Conservation (phyloP, 352 stramenopile species). For the Pythium grandisporangium region DNA sequence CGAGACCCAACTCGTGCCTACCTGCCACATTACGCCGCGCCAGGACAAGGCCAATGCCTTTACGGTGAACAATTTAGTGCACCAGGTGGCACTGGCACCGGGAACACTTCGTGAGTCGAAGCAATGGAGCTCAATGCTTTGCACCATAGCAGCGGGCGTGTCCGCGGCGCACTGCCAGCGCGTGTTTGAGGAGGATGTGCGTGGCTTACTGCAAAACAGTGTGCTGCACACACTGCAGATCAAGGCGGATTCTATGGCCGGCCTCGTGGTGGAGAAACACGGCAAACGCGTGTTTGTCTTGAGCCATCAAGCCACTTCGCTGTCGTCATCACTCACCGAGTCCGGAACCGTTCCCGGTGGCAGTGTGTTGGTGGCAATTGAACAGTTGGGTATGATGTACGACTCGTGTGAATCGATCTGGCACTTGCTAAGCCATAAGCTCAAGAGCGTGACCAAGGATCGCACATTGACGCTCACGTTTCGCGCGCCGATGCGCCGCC, state of each 20-base stretch:
- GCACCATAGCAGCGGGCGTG: conserved; percentile 13
- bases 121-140: conserved; percentile 37
- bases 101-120: conserved; percentile 24
- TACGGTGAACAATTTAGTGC: conserved; percentile 31
- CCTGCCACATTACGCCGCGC: conserved; percentile 22
- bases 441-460: conserved; percentile 32
- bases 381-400: conserved; percentile 49
- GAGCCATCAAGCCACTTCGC: conserved; percentile 21
- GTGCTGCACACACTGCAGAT: conserved; percentile 40
- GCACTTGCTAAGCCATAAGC: conserved; percentile 48
- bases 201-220: conserved; percentile 29
- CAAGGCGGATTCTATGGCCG: conserved; percentile 8
- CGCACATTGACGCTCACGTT: conserved; percentile 45
- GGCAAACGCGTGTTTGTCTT: conserved; percentile 57
- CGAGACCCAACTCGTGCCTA: conserved; percentile 42
- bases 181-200: conserved; percentile 46
- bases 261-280: conserved; percentile 43
- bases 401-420: conserved; percentile 67
- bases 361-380: conserved; percentile 44
- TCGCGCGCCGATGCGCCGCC: conserved; percentile 30
- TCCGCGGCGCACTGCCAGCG: conserved; percentile 21
- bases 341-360: conserved; percentile 25
- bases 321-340: background rate
- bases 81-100: conserved; percentile 37
- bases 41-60: conserved; percentile 52